These are phyloP conservation scores for Solanum pinnatisectum DNA, from an alignment of 257 asterid genomes.

Conservation along the genomic window DNA sequence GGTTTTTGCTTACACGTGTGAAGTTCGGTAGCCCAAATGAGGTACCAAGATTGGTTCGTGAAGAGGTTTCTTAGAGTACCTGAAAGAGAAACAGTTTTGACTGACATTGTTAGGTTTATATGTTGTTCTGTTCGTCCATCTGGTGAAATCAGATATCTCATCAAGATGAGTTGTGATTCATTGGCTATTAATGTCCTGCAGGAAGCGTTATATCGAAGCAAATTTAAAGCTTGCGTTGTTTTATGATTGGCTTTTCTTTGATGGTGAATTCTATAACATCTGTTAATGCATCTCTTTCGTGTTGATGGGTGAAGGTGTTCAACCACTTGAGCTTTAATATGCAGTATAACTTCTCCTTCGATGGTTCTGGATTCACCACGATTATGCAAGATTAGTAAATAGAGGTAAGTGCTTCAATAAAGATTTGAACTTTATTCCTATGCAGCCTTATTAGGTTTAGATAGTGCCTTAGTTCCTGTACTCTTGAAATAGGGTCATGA, in stretches of 20 bases:
- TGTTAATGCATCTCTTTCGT: neutral
- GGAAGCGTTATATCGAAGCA: conserved; percentile 43
- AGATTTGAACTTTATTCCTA: neutral
- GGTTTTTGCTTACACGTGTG: conserved; percentile 59
- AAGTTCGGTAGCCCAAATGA: conserved; percentile 49
- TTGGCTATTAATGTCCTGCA: conserved; percentile 44
- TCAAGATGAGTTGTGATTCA: conserved; percentile 69
- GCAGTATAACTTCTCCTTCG: neutral
- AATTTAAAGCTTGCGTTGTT: conserved; percentile 65
- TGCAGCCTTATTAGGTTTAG: neutral
- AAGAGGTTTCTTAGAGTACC: conserved; percentile 43
- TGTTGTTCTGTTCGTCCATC: conserved; percentile 67
- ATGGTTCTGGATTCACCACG: neutral
- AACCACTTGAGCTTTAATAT: neutral
- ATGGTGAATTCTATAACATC: neutral
- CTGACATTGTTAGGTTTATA: conserved; percentile 65
- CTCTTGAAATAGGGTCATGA: neutral
- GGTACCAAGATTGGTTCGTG: conserved; percentile 60
- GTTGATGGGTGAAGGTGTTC: neutral
- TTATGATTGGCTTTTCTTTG: conserved; percentile 78
- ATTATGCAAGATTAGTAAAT: neutral
- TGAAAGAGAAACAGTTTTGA: conserved; percentile 35
- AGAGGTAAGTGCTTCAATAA: neutral
- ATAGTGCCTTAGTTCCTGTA: neutral
- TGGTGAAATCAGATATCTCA: conserved; percentile 44